Evolutionary conservation across 345 rosid genomes (phyloP).

Genomic region (Murraya paniculata): DNA sequence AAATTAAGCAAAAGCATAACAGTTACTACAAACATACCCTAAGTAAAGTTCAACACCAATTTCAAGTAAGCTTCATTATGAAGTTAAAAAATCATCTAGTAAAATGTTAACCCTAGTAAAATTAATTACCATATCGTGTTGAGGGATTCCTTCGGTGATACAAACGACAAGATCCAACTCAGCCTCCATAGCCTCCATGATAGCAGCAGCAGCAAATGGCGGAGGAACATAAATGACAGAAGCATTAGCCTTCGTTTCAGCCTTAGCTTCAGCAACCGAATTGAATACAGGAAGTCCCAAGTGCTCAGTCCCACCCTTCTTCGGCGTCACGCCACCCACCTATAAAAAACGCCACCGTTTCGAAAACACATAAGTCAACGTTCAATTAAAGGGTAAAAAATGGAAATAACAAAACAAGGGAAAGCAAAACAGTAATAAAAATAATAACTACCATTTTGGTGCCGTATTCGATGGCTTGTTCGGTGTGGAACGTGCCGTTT

Average conservation of each 20-base stretch:
- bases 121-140: constrained; percentile 81
- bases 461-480: constrained; percentile 96
- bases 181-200: constrained; percentile 93
- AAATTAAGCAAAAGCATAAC: background rate
- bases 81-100: background rate
- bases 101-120: background rate
- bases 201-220: constrained; percentile 94
- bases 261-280: constrained; percentile 92
- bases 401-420: background rate
- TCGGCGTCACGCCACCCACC: constrained; percentile 99
- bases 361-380: background rate
- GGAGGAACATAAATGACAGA: constrained; percentile 96
- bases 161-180: constrained; percentile 90
- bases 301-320: constrained; percentile 97
- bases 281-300: constrained; percentile 94
- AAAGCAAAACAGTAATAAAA: background rate
- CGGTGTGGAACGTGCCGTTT: constrained; percentile 93
- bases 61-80: background rate
- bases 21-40: too few relatives aligned
- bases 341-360: constrained; percentile 9
- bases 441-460: constrained; percentile 71
- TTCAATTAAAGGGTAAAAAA: background rate
- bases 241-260: constrained; percentile 92
- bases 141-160: constrained; percentile 95
- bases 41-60: too few relatives aligned